These are phyloP conservation scores for Fraxinus americana DNA, from an alignment of 257 asterid species.

Conservation along the genomic window DNA sequence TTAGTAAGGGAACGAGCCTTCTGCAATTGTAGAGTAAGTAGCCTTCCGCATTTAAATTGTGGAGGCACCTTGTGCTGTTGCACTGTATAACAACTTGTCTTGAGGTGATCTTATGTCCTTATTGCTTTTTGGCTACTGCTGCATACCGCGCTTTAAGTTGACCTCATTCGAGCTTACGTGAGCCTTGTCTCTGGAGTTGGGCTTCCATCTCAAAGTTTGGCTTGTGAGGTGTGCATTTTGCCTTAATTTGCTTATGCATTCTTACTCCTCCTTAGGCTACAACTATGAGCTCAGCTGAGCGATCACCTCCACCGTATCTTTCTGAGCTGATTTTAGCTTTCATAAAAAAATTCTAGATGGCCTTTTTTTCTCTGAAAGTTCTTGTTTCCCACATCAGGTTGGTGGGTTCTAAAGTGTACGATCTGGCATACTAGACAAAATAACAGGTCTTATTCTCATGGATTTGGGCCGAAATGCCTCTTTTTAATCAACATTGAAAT, in stretches of 20 bases:
- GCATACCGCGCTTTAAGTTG: not conserved
- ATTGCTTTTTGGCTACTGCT: not conserved
- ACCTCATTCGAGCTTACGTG: not conserved
- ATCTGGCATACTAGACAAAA: not conserved
- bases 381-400: not conserved
- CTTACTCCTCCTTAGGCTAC: not conserved
- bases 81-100: not conserved
- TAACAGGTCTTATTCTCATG: not conserved
- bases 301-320: not conserved
- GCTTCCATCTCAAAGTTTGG: not conserved
- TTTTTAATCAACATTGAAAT: not conserved
- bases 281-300: not conserved
- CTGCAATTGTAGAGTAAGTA: not conserved
- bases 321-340: not conserved
- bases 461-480: not conserved
- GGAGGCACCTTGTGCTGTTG: not conserved
- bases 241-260: not conserved
- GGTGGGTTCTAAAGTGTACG: not conserved
- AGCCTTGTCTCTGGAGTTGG: not conserved
- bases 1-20: not conserved
- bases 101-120: not conserved
- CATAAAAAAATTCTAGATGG: not conserved
- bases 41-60: not conserved
- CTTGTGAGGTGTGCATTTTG: not conserved
- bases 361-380: not conserved